phyloP scores from a whole-genome alignment of 1,284 basidiomycete genomes.

The Malassezia restricta region DNA sequence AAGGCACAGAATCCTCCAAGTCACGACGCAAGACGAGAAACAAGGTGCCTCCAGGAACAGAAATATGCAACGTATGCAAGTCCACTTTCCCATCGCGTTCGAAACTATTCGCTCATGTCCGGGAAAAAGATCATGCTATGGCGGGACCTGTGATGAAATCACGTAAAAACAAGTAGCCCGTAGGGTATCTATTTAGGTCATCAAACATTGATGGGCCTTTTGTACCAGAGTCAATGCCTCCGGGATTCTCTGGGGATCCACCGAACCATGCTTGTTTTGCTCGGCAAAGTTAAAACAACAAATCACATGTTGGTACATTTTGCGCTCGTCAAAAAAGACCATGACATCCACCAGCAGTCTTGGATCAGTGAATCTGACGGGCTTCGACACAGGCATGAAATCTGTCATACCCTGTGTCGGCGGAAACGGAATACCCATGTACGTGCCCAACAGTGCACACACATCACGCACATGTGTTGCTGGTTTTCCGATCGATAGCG shows the following conservation, averaged over 20 bases:
- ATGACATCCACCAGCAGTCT: slow-evolving; percentile 7
- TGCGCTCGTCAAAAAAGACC: slow-evolving; percentile 2
- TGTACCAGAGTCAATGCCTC: neutral
- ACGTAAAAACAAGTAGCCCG: slow-evolving; percentile 56
- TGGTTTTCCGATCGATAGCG: neutral
- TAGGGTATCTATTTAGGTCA: neutral
- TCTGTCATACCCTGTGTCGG: neutral
- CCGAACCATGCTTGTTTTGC: neutral
- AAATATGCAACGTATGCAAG: slow-evolving; percentile 64
- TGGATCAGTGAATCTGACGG: neutral
- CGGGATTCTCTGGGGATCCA: neutral
- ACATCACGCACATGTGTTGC: neutral
- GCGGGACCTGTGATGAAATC: slow-evolving; percentile 49
- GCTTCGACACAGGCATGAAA: neutral
- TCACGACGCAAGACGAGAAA: slow-evolving; percentile 14
- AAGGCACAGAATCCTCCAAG: slow-evolving; percentile 1
- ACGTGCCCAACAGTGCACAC: slow-evolving; percentile 7
- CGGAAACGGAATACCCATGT: slow-evolving; percentile 5
- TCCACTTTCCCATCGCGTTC: slow-evolving; percentile 60
- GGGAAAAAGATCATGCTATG: slow-evolving; percentile 61
- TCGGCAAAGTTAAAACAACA: slow-evolving; percentile 4
- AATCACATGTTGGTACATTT: neutral
- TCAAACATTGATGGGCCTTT: neutral
- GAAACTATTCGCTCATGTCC: slow-evolving; percentile 66
- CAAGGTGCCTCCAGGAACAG: slow-evolving; percentile 13